Percentiles rank a stretch among this genome's conserved stretches.
Evolutionary conservation across 1,139 yeast genomes (phyloP).

Genomic region (Nakaseomyces nivariensis): DNA sequence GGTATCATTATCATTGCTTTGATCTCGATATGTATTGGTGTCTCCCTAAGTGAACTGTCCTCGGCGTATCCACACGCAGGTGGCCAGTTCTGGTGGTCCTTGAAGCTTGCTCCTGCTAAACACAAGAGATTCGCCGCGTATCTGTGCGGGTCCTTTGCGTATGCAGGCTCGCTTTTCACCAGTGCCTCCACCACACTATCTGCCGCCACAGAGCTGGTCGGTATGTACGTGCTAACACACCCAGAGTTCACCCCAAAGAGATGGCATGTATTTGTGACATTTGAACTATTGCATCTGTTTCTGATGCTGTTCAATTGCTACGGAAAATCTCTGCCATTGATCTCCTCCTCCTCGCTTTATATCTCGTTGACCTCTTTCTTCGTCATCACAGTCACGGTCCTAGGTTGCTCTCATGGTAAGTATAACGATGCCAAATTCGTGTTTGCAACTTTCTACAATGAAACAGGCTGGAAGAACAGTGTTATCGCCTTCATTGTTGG

Average conservation of each 20-base stretch:
- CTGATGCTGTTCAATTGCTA: constrained; percentile 46
- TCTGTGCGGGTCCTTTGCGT: constrained; percentile 48
- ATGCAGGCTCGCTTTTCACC: constrained; percentile 52
- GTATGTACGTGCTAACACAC: constrained; percentile 44
- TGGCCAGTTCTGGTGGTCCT: constrained; percentile 60
- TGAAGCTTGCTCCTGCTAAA: constrained; percentile 43
- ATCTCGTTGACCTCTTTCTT: constrained; percentile 45
- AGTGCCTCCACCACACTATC: constrained; percentile 51
- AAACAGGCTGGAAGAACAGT: constrained; percentile 53
- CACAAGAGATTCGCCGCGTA: constrained; percentile 44
- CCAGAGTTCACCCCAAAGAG: constrained; percentile 38
- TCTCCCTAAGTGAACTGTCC: constrained; percentile 44
- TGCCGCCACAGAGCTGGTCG: constrained; percentile 43
- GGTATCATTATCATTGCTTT: constrained; percentile 56
- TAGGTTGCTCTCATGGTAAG: constrained; percentile 46
- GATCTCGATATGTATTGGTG: constrained; percentile 42
- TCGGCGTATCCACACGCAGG: constrained; percentile 58
- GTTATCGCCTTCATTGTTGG: constrained; percentile 60
- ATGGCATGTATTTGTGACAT: constrained; percentile 53
- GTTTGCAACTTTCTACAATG: constrained; percentile 49
- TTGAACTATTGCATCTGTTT: constrained; percentile 36
- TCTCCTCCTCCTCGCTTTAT: constrained; percentile 46
- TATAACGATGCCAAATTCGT: constrained; percentile 51
- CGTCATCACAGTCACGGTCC: constrained; percentile 46
- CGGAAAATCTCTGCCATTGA: constrained; percentile 46